These are phyloP conservation scores for Suhomyces prunicola DNA, from an alignment of 805 yeast species.

Conservation along the genomic window DNA sequence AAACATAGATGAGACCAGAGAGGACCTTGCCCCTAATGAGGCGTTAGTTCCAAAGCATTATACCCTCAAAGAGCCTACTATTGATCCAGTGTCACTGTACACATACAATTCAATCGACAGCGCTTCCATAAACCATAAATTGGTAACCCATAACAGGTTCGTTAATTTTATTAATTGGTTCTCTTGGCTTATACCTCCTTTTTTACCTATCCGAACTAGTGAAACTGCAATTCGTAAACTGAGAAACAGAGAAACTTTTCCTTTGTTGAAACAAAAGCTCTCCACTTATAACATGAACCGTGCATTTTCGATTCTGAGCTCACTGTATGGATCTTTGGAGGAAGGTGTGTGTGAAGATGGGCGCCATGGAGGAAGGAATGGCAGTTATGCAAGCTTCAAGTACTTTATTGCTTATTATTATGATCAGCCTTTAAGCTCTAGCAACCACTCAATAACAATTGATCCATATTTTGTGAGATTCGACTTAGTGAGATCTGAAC, in stretches of 20 bases:
- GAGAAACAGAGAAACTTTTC: slow-evolving; percentile 5
- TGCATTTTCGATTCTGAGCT: slow-evolving; percentile 9
- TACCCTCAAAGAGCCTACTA: background rate
- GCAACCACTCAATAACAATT: slow-evolving; percentile 15
- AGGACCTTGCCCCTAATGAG: background rate
- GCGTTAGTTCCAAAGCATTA: background rate
- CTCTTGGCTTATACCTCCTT: slow-evolving; percentile 21
- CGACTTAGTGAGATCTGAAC: slow-evolving; percentile 16
- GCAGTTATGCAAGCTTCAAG: slow-evolving; percentile 8
- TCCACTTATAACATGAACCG: slow-evolving; percentile 19
- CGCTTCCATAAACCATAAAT: background rate
- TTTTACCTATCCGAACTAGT: slow-evolving; percentile 9
- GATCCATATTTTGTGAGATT: slow-evolving; percentile 26
- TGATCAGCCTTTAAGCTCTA: slow-evolving; percentile 19
- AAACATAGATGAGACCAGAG: slow-evolving; percentile 5
- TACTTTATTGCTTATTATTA: slow-evolving; percentile 18
- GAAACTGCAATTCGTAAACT: slow-evolving; percentile 1
- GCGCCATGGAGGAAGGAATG: background rate
- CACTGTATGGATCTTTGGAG: slow-evolving; percentile 5
- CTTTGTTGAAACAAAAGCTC: slow-evolving; percentile 15
- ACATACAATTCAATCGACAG: background rate
- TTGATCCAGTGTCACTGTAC: background rate
- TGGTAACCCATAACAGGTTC: background rate
- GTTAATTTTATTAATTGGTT: slow-evolving; percentile 15
- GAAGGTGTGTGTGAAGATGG: background rate